phyloP scores from a whole-genome alignment of 179 eudicot species.

The Drosera spatulata region DNA sequence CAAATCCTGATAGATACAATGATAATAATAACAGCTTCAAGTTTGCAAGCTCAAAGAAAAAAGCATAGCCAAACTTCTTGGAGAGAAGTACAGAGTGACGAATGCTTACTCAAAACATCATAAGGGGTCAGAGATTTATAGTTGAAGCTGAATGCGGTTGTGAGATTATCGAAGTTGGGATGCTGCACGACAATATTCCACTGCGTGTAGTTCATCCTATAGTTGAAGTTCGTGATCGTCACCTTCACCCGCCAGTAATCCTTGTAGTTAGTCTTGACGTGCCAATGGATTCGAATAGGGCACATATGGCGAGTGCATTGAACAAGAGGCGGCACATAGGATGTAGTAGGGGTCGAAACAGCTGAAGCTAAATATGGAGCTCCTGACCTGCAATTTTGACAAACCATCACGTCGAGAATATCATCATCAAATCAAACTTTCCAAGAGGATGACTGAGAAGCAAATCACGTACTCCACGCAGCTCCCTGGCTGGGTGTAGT shows the following conservation, averaged over 20 bases:
- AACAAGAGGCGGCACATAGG: slow-evolving; percentile 13
- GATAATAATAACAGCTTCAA: background rate
- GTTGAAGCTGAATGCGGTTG: slow-evolving; percentile 28
- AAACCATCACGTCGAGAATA: background rate
- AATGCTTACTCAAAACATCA: slow-evolving; percentile 29
- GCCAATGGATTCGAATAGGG: slow-evolving; percentile 39
- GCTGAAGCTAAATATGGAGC: slow-evolving; percentile 34
- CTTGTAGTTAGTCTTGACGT: slow-evolving; percentile 36
- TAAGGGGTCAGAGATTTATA: slow-evolving; percentile 42
- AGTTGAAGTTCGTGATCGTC: slow-evolving; percentile 32
- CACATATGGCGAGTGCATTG: slow-evolving; percentile 38
- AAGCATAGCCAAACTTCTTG: too few relatives aligned
- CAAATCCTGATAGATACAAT: too few relatives aligned
- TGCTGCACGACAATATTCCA: slow-evolving; percentile 41
- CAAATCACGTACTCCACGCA: slow-evolving; percentile 26
- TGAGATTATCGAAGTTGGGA: slow-evolving; percentile 35
- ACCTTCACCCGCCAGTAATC: slow-evolving; percentile 41
- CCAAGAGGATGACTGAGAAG: background rate
- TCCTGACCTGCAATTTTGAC: slow-evolving; percentile 17
- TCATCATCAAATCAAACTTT: slow-evolving; percentile 1
- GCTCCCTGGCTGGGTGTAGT: slow-evolving; percentile 34
- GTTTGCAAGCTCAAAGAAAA: background rate
- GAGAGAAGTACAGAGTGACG: background rate
- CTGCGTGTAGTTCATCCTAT: slow-evolving; percentile 32
- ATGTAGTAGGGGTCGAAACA: slow-evolving; percentile 12